Evolutionary conservation across 1,284 basidiomycete genomes (phyloP).

Genomic region (Amylostereum areolatum): DNA sequence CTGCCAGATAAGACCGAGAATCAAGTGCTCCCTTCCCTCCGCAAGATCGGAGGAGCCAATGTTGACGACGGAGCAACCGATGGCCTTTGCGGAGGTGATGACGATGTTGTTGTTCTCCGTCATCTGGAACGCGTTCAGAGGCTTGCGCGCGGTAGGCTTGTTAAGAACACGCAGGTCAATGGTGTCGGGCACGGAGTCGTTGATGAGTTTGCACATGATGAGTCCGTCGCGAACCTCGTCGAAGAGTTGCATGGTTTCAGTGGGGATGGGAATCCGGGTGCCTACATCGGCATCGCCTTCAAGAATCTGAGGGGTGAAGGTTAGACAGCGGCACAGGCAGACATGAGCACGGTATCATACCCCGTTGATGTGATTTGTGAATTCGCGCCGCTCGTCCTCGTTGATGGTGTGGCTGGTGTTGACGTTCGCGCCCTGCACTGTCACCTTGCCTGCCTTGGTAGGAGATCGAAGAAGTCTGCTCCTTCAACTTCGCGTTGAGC

Average conservation of each 20-base stretch:
- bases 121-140: slow-evolving; percentile 94
- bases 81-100: slow-evolving; percentile 93
- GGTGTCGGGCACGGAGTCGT: slow-evolving; percentile 98
- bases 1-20: slow-evolving; percentile 99
- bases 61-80: slow-evolving; percentile 98
- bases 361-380: slow-evolving; percentile 96
- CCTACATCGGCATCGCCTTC: slow-evolving; percentile 87
- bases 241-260: slow-evolving; percentile 98
- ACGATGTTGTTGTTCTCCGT: slow-evolving; percentile 99
- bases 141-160: slow-evolving; percentile 71
- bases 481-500: slow-evolving; percentile 79
- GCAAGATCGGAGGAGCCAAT: slow-evolving; percentile 92
- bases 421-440: slow-evolving; percentile 91
- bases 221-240: slow-evolving; percentile 96
- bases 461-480: slow-evolving; percentile 56
- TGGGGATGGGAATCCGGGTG: slow-evolving; percentile 85
- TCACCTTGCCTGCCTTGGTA: slow-evolving; percentile 85
- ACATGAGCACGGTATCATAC: slow-evolving; percentile 35
- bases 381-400: slow-evolving; percentile 93
- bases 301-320: slow-evolving; percentile 56
- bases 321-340: slow-evolving; percentile 3
- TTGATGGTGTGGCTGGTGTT: slow-evolving; percentile 98
- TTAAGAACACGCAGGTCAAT: slow-evolving; percentile 98
- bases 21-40: slow-evolving; percentile 94
- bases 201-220: slow-evolving; percentile 97